These are phyloP conservation scores for Chlamydomonas applanata DNA, from an alignment of 139 green algal genomes.

Conservation along the genomic window DNA sequence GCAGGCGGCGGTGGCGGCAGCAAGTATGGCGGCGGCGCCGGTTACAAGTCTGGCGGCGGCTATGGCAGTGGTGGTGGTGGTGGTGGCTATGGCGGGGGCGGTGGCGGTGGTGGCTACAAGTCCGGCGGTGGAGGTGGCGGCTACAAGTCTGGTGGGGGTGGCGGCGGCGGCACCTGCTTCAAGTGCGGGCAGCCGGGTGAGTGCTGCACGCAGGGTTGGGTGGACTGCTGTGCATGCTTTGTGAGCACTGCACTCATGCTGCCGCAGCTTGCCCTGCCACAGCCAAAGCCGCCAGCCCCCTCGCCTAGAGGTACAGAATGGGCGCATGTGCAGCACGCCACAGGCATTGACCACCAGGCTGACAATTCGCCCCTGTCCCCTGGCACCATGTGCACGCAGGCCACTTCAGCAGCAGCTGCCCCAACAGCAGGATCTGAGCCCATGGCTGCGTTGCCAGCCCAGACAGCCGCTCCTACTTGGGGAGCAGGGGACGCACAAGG, in stretches of 20 bases:
- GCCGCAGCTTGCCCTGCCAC: neutral
- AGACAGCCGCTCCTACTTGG: no score
- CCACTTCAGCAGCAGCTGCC: slow-evolving; percentile 16
- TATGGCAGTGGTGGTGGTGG: neutral
- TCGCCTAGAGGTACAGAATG: neutral
- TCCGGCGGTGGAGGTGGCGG: neutral
- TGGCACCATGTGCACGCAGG: neutral
- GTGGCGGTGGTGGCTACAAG: neutral
- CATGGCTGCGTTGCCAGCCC: no score
- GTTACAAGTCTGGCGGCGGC: neutral
- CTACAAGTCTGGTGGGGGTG: neutral
- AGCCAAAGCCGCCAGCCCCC: no score
- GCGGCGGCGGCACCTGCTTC: slow-evolving; percentile 2
- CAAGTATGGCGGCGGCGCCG: neutral
- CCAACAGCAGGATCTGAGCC: slow-evolving; percentile 3
- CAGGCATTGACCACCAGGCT: neutral
- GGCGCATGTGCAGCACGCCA: neutral
- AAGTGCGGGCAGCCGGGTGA: slow-evolving; percentile 16
- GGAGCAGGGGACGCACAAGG: no score
- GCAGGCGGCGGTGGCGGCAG: neutral
- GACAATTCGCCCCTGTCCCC: neutral
- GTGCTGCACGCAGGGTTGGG: neutral
- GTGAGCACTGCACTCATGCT: no score
- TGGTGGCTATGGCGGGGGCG: neutral
- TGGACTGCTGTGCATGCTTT: neutral